Percentiles rank a stretch among this genome's conserved stretches.
These are phyloP conservation scores for Eimeria nieschulzi DNA, from an alignment of 169 alveolate genomes.

Conservation along the genomic window DNA sequence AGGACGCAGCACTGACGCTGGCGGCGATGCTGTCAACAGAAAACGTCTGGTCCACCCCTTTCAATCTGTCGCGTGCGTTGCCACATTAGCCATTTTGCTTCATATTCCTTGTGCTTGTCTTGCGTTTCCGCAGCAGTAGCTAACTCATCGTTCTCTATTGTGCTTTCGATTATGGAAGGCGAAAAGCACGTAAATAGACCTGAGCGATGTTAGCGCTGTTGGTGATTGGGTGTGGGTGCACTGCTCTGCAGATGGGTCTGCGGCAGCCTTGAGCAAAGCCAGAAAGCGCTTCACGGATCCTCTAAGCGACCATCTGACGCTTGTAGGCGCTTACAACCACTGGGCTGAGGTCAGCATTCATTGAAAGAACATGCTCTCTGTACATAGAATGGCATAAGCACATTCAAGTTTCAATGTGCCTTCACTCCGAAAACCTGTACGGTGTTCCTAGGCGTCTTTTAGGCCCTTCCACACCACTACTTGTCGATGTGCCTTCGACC, in stretches of 20 bases:
- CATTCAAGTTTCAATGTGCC: neutral
- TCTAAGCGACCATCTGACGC: conserved; percentile 99
- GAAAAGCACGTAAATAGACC: no score
- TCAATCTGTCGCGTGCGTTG: conserved; percentile 44
- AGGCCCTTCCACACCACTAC: neutral
- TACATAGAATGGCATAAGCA: neutral
- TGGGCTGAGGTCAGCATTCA: conserved; percentile 87
- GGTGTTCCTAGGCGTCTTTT: neutral
- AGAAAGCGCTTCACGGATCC: conserved; percentile 82
- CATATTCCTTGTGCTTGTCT: neutral
- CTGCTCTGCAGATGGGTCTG: neutral
- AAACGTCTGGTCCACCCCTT: conserved; percentile 87
- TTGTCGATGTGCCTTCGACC: no score
- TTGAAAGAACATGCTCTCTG: neutral
- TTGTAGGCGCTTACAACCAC: conserved; percentile 96
- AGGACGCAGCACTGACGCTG: conserved; percentile 95
- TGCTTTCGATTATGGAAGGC: no score
- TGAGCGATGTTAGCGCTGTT: no score
- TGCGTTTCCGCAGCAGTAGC: neutral
- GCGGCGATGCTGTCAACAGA: conserved; percentile 98
- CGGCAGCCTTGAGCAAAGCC: conserved; percentile 5
- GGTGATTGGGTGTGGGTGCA: no score
- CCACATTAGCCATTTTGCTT: neutral
- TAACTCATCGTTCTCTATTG: neutral
- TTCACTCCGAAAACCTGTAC: neutral